A percentile compares a stretch with the other conserved stretches of the same genome.
phyloP scores from a whole-genome alignment of 305 asterid species.

The Andrographis paniculata region DNA sequence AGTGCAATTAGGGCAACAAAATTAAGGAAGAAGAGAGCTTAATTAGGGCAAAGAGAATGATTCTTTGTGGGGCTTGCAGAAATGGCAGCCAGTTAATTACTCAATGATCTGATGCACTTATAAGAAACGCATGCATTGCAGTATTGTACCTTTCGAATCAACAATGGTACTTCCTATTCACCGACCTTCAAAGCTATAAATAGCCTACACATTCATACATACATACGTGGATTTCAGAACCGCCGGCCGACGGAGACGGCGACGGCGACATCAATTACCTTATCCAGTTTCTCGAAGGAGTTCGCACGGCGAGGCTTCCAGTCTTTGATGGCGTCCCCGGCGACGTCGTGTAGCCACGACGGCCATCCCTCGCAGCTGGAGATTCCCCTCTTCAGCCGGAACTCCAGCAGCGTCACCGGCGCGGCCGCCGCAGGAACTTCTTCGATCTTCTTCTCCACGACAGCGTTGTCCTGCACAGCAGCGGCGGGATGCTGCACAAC shows the following conservation, averaged over 20 bases:
- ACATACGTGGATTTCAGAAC: neutral
- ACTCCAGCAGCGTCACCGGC: constrained; percentile 28
- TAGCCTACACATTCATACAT: too few species aligned
- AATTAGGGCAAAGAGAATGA: constrained; percentile 11
- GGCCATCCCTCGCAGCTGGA: constrained; percentile 74
- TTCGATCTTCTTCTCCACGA: constrained; percentile 22
- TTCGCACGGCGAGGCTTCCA: constrained; percentile 95
- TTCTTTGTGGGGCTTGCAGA: neutral
- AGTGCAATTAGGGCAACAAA: too few species aligned
- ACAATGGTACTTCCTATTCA: constrained; percentile 11
- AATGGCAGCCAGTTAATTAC: too few species aligned
- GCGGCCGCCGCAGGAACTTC: constrained; percentile 16
- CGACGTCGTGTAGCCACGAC: constrained; percentile 72
- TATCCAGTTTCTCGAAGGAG: constrained; percentile 84
- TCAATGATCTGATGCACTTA: too few species aligned
- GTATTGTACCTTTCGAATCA: constrained; percentile 27
- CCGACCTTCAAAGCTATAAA: constrained; percentile 1
- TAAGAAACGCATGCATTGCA: constrained; percentile 13
- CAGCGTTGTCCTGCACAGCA: constrained; percentile 22
- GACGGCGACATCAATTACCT: constrained; percentile 46
- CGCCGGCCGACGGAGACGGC: too few species aligned
- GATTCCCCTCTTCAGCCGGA: constrained; percentile 33
- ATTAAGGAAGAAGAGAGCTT: neutral
- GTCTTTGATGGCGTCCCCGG: constrained; percentile 67
- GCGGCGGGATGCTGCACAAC: constrained; percentile 19